Evolutionary conservation across 192 early-diverging fungal genomes (phyloP), one percentile per base, ranked within the genome.

Genomic region (Rhizophagus clarus): DNA sequence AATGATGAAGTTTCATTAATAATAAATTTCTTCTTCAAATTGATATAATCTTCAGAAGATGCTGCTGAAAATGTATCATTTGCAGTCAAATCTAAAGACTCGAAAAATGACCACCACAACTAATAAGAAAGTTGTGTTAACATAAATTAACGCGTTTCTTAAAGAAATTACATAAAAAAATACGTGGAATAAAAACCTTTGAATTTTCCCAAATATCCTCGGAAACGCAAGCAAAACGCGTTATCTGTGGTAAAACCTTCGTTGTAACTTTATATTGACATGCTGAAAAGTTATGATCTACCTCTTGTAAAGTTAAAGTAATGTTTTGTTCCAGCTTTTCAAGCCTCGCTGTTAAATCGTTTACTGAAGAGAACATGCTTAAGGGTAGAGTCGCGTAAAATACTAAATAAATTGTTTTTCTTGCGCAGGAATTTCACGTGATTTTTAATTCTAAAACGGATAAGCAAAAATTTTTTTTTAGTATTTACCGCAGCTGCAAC

Each of bases 321-420:
- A 90, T 88, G 62, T 84, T 83, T 67, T 90, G 89, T 31, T 90
- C 84, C 37, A 90, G 72, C 37, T 86, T 85, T 80, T 90, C 89
- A 29, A 88, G 56, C 14, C 47, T 29, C 61, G 62, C 68, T 3
- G 77, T 61, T 32, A 79, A 45, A 20, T 79, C 68, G 31, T 79
- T 71, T 37, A 63, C 66, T 14, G 77, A 64, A 15, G 37, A 1
- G 22, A 79, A 69, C 42, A 45, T 45, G 42, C 2, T 45, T 40
- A 5, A 5, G 0, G 34, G 32, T 34, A 4, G 8, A 40, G 37
- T 40, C 37, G 37, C 37, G 37, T 5, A 40, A 0, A 37, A 40
- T 40, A 40, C 34, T 34, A 34, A 34, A 37, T 5, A 37, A 37
- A 37, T n/a, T n/a, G n/a, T 32, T 32, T 32, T 2, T 32, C 3